phyloP scores from a whole-genome alignment of 2,329 filamentous ascomycete species.

The Trichophyton equinum region DNA sequence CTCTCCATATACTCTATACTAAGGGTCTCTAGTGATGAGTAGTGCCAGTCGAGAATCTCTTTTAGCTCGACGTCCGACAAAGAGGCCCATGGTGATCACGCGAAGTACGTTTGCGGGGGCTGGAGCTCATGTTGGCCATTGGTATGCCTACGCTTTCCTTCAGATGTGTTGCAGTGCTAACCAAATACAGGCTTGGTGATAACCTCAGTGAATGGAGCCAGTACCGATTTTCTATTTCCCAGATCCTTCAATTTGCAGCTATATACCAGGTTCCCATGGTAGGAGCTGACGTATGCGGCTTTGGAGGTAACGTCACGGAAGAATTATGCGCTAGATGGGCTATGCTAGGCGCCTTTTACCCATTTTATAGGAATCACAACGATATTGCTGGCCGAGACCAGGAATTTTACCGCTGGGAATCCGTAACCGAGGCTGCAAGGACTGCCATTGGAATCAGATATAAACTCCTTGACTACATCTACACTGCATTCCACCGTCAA shows the following conservation, averaged over 20 bases:
- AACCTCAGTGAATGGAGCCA: slow-evolving; percentile 47
- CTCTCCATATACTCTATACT: neutral
- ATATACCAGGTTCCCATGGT: slow-evolving; percentile 58
- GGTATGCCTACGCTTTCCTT: slow-evolving; percentile 18
- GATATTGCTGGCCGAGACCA: slow-evolving; percentile 43
- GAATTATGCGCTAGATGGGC: slow-evolving; percentile 65
- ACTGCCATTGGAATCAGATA: slow-evolving; percentile 63
- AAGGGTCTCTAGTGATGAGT: slow-evolving; percentile 45
- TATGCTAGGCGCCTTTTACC: slow-evolving; percentile 57
- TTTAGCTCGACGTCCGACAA: slow-evolving; percentile 44
- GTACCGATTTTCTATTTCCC: slow-evolving; percentile 47
- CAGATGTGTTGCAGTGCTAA: neutral
- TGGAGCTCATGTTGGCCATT: slow-evolving; percentile 41
- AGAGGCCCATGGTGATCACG: slow-evolving; percentile 55
- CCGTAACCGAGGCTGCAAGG: slow-evolving; percentile 50
- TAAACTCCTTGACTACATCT: slow-evolving; percentile 64
- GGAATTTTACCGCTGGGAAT: slow-evolving; percentile 60
- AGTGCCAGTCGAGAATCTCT: slow-evolving; percentile 48
- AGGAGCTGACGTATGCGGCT: slow-evolving; percentile 67
- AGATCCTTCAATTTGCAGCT: slow-evolving; percentile 49
- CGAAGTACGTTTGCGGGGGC: slow-evolving; percentile 58
- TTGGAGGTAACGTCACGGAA: slow-evolving; percentile 53
- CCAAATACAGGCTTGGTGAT: slow-evolving; percentile 41
- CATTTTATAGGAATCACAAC: slow-evolving; percentile 68
- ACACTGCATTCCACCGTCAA: slow-evolving; percentile 56